Evolutionary conservation across 768 basidiomycete genomes (phyloP), one percentile per base, ranked within the genome.

Genomic region (Boletus fagicola): DNA sequence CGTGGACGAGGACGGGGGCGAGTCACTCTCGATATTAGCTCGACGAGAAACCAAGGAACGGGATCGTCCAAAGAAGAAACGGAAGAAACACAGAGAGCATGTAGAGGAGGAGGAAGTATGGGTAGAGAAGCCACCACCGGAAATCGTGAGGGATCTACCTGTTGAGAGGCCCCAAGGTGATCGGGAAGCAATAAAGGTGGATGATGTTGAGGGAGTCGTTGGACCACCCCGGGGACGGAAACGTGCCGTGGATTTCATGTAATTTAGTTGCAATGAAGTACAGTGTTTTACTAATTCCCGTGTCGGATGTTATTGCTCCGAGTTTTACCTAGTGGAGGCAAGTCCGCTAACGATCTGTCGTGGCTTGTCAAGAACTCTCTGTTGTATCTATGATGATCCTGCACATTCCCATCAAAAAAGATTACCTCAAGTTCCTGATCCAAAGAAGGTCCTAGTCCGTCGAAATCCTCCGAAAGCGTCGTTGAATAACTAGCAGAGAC

Each of bases 171-270:
- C 56, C 5, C 57, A 11, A 9, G 67, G 65, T 18, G 53, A 39
- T n/a, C 22, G 43, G 1, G 61, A 63, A 3, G 28, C 46, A 8
- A 43, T 53, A 35, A 47, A 44, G 30, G 52, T 46, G 58, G 66
- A 58, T 24, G 58, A 62, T 57, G 67, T 46, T 35, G 67, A 60
- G 26, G 58, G 45, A 0, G 59, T 62, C 15, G 66, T 61, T 49
- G 74, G 69, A 38, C 63, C 65, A 13, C 58, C 60, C 28, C 57
- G 73, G 59, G 83, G 82, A 33, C 77, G 89, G 53, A 89, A 90
- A 66, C 78, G 86, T 36, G 90, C 90, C 0, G 77, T 87, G 24
- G 90, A 92, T 71, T 92, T 88, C 61, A 76, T 92, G 81, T 90
- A 82, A 65, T 44, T 36, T 56, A 51, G 13, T 45, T 30, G 16